Conservation (phyloP, 2,329 filamentous ascomycete species). For the Xylaria sp. region DNA sequence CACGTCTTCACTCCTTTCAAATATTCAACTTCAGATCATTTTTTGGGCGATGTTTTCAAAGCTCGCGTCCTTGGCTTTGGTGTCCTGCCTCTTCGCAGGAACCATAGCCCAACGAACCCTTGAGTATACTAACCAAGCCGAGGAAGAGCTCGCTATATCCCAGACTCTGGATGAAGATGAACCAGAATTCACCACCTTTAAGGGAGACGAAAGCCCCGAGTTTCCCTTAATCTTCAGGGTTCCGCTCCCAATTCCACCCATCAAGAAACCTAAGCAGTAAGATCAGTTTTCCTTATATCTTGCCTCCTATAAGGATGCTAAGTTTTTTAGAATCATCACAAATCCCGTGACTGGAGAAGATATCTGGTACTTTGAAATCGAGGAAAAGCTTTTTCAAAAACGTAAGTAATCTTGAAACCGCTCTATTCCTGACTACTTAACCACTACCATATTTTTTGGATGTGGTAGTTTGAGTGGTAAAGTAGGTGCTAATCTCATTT, state of each 20-base stretch:
- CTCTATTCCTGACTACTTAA: not conserved
- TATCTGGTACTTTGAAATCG: conserved; percentile 50
- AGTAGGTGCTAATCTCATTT: conserved; percentile 47
- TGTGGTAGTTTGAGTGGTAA: conserved; percentile 23
- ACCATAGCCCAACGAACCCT: conserved; percentile 23
- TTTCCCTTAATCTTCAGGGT: conserved; percentile 24
- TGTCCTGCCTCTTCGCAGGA: conserved; percentile 25
- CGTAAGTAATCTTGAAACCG: not conserved
- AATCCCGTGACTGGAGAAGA: conserved; percentile 44
- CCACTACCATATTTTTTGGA: not conserved
- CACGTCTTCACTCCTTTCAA: conserved; percentile 4
- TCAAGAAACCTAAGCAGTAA: conserved; percentile 50
- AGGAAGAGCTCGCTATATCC: conserved; percentile 31
- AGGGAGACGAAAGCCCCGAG: conserved; percentile 11
- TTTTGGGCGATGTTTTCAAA: conserved; percentile 28
- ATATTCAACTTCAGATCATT: not conserved
- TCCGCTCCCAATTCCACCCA: conserved; percentile 52
- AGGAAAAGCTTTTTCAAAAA: conserved; percentile 38
- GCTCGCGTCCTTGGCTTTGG: conserved; percentile 24
- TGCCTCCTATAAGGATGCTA: not conserved
- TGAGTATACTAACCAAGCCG: conserved; percentile 31
- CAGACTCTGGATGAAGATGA: conserved; percentile 32
- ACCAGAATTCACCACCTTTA: not conserved
- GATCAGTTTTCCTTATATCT: conserved; percentile 23
- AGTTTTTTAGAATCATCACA: conserved; percentile 38